Conservation (phyloP, 352 stramenopile species). For the Pythium aristosporum region DNA sequence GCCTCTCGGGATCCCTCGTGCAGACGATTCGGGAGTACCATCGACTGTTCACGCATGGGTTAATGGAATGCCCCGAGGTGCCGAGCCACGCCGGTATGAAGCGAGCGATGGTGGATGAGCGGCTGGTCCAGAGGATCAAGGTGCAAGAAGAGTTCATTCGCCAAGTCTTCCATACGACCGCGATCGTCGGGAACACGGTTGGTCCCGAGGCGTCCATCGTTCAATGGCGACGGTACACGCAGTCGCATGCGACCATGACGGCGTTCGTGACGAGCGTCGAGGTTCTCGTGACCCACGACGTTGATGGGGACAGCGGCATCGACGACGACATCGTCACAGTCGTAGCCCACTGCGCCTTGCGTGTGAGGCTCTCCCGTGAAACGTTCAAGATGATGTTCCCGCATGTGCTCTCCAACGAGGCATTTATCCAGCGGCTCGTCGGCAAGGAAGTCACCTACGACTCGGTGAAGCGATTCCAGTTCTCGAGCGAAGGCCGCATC, state of each 20-base stretch:
- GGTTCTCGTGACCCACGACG: not conserved
- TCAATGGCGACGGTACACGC: conserved; percentile 29
- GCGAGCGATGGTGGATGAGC: not conserved
- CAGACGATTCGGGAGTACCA: conserved; percentile 22
- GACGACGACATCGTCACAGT: conserved; percentile 9
- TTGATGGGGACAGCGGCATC: not conserved
- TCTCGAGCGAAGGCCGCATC: conserved; percentile 21
- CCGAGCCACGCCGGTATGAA: not conserved
- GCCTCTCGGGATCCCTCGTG: conserved; percentile 15
- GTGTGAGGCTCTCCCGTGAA: conserved; percentile 20
- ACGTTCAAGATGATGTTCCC: conserved; percentile 32
- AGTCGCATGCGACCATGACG: conserved; percentile 17
- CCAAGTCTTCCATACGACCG: conserved; percentile 13
- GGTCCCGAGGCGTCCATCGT: conserved; percentile 24
- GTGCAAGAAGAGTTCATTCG: conserved; percentile 26
- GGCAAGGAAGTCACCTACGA: conserved; percentile 21
- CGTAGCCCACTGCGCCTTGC: conserved; percentile 6
- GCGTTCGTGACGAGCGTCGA: conserved; percentile 7
- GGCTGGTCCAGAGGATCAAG: not conserved
- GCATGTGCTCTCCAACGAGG: conserved; percentile 24
- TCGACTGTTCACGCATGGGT: conserved; percentile 19
- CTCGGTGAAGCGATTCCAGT: conserved; percentile 20
- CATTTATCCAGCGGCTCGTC: conserved; percentile 25
- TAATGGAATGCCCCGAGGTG: not conserved
- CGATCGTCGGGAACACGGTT: conserved; percentile 15